These are phyloP conservation scores for Arthrobotrys musiformis DNA, from an alignment of 2,329 filamentous ascomycete genomes.

Conservation along the genomic window DNA sequence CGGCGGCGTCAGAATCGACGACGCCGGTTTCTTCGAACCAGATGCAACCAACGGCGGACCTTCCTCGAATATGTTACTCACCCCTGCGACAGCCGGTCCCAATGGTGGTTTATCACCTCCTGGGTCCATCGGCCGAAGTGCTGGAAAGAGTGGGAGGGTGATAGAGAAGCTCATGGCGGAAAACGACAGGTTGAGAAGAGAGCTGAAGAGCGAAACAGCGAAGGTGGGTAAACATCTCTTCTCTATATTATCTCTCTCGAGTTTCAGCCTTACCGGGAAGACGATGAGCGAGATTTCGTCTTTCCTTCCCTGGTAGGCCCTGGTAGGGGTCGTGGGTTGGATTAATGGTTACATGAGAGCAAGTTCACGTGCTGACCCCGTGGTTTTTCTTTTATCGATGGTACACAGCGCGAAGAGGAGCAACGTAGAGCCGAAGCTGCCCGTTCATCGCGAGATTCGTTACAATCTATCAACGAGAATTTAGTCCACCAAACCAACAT, in stretches of 20 bases:
- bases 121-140: slow-evolving; percentile 48
- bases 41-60: slow-evolving; percentile 20
- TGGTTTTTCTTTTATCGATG: neutral
- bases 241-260: neutral
- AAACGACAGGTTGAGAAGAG: slow-evolving; percentile 79
- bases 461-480: slow-evolving; percentile 60
- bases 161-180: slow-evolving; percentile 85
- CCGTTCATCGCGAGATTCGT: slow-evolving; percentile 59
- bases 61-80: slow-evolving; percentile 11
- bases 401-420: slow-evolving; percentile 58
- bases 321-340: neutral
- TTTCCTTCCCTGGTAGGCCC: neutral
- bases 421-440: slow-evolving; percentile 60
- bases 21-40: slow-evolving; percentile 28
- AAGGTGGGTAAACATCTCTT: slow-evolving; percentile 33
- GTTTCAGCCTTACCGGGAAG: neutral
- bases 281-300: neutral
- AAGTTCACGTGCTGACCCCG: slow-evolving; percentile 21
- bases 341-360: neutral
- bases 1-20: slow-evolving; percentile 49
- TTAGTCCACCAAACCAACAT: slow-evolving; percentile 60
- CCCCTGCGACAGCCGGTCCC: slow-evolving; percentile 10
- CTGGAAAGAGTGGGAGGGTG: slow-evolving; percentile 78
- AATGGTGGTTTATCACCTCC: slow-evolving; percentile 48
- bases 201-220: slow-evolving; percentile 72